These are phyloP conservation scores for Dictyostelium intermedium DNA, from an alignment of 78 protist genomes.

Conservation along the genomic window DNA sequence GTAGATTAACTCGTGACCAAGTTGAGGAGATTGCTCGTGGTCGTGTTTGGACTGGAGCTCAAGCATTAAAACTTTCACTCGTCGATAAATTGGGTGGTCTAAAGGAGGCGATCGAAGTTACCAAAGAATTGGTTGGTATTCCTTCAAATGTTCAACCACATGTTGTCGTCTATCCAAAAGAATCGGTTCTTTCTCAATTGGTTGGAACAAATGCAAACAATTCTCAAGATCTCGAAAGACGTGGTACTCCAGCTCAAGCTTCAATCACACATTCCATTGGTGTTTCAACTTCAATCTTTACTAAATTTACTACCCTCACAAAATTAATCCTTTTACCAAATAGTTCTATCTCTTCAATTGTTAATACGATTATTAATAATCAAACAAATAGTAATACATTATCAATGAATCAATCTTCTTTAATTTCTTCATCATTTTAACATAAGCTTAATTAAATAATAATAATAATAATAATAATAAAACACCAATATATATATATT, in stretches of 20 bases:
- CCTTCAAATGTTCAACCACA: not conserved
- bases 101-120: slow-evolving; percentile 34
- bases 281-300: not conserved
- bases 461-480: too few species aligned
- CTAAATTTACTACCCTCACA: not conserved
- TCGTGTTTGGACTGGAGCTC: slow-evolving; percentile 76
- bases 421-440: not conserved
- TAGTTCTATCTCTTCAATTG: not conserved
- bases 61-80: slow-evolving; percentile 14
- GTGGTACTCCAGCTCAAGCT: slow-evolving; percentile 14
- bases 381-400: not conserved
- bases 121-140: not conserved
- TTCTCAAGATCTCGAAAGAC: slow-evolving; percentile 33
- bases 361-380: not conserved
- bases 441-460: not conserved
- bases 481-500: not conserved
- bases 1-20: slow-evolving; percentile 25
- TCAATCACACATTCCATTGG: not conserved
- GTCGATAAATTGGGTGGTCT: slow-evolving; percentile 68
- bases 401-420: not conserved
- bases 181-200: not conserved
- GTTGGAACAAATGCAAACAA: not conserved
- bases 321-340: not conserved
- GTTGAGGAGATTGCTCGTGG: slow-evolving; percentile 68
- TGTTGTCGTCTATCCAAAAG: slow-evolving; percentile 28